Base-by-base conservation (phyloP, 192 early-diverging fungal genomes). In the Funneliformis geosporum region DNA sequence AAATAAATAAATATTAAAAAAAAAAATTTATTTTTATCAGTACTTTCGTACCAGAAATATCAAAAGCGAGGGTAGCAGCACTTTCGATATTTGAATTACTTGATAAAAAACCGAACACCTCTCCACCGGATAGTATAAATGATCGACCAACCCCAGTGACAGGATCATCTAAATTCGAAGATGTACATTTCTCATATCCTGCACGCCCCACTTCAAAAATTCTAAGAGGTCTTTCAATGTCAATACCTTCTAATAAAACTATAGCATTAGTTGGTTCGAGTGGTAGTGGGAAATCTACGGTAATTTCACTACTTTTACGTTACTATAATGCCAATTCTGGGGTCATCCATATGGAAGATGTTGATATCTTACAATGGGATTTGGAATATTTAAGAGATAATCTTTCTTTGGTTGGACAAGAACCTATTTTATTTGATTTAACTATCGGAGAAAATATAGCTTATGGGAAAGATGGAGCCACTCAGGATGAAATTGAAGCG, bases 381-480 rank as follows among this genome's bases (percentile, higher is more conserved):
- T 75, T 95, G 8, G 59, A 78, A 8, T 86, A 90, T 39, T 82
- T 97, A 40, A 91, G 96, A 60, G 69, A 75, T 14, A 88, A 87
- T 76, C 84, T 96, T 84, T 93, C 93, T 23, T 83, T 98, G 5
- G 96, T 98, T 14, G 91, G 91, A 43, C 96, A 98, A 80, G 96
- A 96, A 85, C 96, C 96, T 8, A 89, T 95, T 60, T 85, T 98
- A 71, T 96, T 97, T 76, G 94, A 96, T 85, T 84, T 94, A 80
- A 87, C 91, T n/a, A 93, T 97, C 73, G 86, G 86, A 23, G 94
- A 96, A 23, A 98, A 98, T 87, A 97, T 98, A 64, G 85, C 86
- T 18, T 97, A 93, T 82, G 92, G 89, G 76, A 39, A 79, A 84
- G 33, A 79, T 81, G 42, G 80, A 65, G 5, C 84, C 84, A 2